Evolutionary conservation across 2,329 filamentous ascomycete species (phyloP).

Genomic region (Sporothrix globosa): DNA sequence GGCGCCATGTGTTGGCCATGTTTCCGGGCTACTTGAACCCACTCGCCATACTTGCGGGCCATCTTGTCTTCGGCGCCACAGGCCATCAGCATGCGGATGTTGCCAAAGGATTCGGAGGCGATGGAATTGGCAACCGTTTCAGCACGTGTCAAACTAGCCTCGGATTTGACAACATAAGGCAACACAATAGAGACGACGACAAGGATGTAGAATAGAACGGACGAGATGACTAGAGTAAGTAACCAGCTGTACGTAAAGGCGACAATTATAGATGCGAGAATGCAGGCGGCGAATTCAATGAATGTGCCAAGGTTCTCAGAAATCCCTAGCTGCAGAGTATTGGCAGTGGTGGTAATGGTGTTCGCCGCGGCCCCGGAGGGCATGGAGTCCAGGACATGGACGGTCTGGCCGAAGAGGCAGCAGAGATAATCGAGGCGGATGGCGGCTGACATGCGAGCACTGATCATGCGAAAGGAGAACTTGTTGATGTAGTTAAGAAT

Average conservation of each 20-base stretch:
- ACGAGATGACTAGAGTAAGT: constrained; percentile 61
- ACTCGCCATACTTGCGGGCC: constrained; percentile 56
- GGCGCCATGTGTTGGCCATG: constrained; percentile 56
- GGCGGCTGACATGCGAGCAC: constrained; percentile 63
- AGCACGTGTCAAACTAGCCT: constrained; percentile 51
- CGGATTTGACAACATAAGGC: constrained; percentile 60
- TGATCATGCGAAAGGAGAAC: constrained; percentile 65
- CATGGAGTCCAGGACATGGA: constrained; percentile 69
- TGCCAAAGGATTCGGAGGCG: constrained; percentile 63
- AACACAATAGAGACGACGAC: constrained; percentile 54
- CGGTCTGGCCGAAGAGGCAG: constrained; percentile 65
- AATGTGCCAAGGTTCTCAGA: constrained; percentile 65
- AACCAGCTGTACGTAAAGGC: constrained; percentile 63
- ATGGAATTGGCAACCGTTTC: constrained; percentile 62
- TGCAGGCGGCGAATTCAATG: constrained; percentile 58
- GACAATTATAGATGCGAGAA: constrained; percentile 57
- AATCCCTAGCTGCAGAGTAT: constrained; percentile 66
- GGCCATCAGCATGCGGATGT: constrained; percentile 64
- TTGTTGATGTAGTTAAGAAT: constrained; percentile 58
- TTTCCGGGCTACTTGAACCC: constrained; percentile 57
- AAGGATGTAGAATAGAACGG: constrained; percentile 59
- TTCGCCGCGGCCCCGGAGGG: constrained; percentile 63
- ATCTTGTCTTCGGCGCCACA: constrained; percentile 64
- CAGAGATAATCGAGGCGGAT: constrained; percentile 67
- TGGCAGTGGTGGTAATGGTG: constrained; percentile 66